Evolutionary conservation across 1,139 yeast species (phyloP).

Genomic region (Saccharomyces pastorianus): DNA sequence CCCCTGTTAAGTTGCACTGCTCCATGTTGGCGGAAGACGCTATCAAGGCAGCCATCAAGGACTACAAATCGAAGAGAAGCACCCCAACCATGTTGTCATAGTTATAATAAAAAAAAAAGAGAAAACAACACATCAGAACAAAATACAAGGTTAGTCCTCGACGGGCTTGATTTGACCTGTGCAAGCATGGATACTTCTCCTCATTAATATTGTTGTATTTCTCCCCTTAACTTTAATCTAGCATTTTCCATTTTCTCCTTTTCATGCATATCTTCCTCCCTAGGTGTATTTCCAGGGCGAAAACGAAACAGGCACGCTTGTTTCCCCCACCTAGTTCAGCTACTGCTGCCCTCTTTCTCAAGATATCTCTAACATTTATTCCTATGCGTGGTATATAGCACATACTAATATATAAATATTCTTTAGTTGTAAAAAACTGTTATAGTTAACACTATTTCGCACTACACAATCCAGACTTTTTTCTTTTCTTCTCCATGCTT

Average conservation of each 20-base stretch:
- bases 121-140: no score
- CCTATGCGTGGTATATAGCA: not conserved
- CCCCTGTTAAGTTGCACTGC: conserved; percentile 96
- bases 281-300: not conserved
- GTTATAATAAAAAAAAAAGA: not conserved
- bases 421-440: not conserved
- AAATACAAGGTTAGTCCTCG: not conserved
- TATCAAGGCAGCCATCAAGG: conserved; percentile 92
- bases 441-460: not conserved
- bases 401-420: not conserved
- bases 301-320: not conserved
- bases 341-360: no score
- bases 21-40: conserved; percentile 99
- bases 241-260: not conserved
- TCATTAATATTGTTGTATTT: not conserved
- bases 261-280: not conserved
- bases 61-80: conserved; percentile 65
- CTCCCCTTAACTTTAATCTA: not conserved
- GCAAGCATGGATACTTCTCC: not conserved
- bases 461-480: not conserved
- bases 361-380: not conserved
- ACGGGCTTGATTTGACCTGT: not conserved
- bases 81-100: conserved; percentile 14
- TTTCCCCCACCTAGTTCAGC: not conserved
- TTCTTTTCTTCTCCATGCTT: no score